Evolutionary conservation across 768 basidiomycete species (phyloP), one percentile per base, ranked within the genome.

Genomic region (Lyophyllum semitale): DNA sequence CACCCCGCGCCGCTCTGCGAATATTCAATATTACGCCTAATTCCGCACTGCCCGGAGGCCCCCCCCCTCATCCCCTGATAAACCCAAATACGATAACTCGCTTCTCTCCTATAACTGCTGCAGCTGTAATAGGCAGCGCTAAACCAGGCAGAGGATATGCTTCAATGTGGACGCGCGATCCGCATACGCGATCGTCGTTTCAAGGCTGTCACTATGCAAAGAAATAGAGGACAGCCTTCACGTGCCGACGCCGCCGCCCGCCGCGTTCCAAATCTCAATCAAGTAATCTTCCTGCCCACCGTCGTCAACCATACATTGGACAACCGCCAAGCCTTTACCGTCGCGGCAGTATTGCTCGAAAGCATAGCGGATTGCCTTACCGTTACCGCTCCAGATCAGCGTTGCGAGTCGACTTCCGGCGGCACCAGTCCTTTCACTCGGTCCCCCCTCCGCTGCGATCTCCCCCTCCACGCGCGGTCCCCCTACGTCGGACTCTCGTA

Each of bases 31-130:
- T 30, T 41, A 48, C 27, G 25, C 29, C 30, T 55, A 55, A 48
- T 30, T 48, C 38, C 55, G 55, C 44, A 53, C 35, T 38, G 32
- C 51, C 48, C 55, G 55, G 55, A 55, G 23, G 20, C 23, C 25
- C 52, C 44, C 52, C 44, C 25, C 30, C 18, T 43, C 41, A 18
- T 43, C 51, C 33, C 29, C 46, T 46, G 15, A 29, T 20, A 27
- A 13, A 46, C 44, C 23, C 44, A 46, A 27, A 15, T 25, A 18
- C 32, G 23, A 23, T 23, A 48, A 30, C 37, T 23, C 25, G 4
- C 8, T 26, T 2, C 43, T 29, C 13, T 8, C 41, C 22, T 22
- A 42, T 4, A 22, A 15, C 38, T 40, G n/a, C 37, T n/a, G 37
- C 18, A 38, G 11, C 37, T 38, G 11, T 18, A n/a, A 38, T 18